Evolutionary conservation across 129 eudicot species (phyloP).

Genomic region (Deinandra increscens): DNA sequence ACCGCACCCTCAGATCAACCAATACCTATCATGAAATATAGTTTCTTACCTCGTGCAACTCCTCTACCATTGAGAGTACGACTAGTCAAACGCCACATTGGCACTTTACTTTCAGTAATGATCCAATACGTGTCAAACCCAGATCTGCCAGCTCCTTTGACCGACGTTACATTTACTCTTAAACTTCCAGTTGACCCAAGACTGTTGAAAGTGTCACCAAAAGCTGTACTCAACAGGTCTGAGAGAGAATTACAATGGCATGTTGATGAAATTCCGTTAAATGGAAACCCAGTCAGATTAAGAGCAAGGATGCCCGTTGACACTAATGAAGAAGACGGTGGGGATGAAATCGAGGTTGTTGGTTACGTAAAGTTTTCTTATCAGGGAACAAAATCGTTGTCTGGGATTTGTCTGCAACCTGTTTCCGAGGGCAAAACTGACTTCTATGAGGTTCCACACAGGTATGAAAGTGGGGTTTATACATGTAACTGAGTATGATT

Average conservation of each 20-base stretch:
- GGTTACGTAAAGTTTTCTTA: conserved; percentile 73
- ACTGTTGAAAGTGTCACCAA: conserved; percentile 72
- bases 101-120: conserved; percentile 88
- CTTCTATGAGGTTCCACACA: conserved; percentile 79
- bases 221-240: conserved; percentile 83
- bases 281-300: conserved; percentile 74
- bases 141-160: conserved; percentile 66
- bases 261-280: conserved; percentile 72
- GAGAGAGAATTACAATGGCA: conserved; percentile 93
- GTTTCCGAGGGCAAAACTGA: conserved; percentile 79
- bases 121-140: conserved; percentile 87
- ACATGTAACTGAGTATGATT: conserved; percentile 51
- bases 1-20: conserved; percentile 66
- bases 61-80: conserved; percentile 81
- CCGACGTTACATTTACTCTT: conserved; percentile 67
- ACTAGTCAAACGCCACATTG: conserved; percentile 73
- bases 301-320: conserved; percentile 93
- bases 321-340: conserved; percentile 64
- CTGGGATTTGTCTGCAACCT: conserved; percentile 72
- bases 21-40: conserved; percentile 69
- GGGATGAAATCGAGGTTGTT: conserved; percentile 68
- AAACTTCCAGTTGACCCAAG: conserved; percentile 92
- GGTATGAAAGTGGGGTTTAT: conserved; percentile 77
- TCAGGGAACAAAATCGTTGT: conserved; percentile 60
- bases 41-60: conserved; percentile 68